phyloP scores from a whole-genome alignment of 306 rosid species.

The Echinosophora koreensis region DNA sequence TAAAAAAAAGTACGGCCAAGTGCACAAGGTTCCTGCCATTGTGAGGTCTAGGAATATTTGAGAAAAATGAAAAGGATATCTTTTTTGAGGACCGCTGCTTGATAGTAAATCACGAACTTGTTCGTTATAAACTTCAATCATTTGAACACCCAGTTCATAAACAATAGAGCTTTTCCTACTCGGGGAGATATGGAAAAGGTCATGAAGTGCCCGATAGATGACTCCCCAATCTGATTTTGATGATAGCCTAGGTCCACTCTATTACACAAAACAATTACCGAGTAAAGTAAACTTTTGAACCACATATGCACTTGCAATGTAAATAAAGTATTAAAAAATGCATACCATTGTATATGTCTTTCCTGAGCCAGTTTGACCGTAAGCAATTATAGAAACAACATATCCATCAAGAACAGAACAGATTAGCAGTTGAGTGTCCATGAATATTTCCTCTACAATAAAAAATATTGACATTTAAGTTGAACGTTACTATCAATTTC shows the following conservation, averaged over 20 bases:
- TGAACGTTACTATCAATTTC: slow-evolving; percentile 20
- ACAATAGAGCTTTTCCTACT: slow-evolving; percentile 77
- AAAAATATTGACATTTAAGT: slow-evolving; percentile 39
- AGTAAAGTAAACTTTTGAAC: slow-evolving; percentile 32
- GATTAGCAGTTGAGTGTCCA: slow-evolving; percentile 87
- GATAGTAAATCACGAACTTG: slow-evolving; percentile 97
- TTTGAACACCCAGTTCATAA: slow-evolving; percentile 95
- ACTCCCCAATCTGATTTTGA: slow-evolving; percentile 94
- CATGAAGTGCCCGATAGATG: slow-evolving; percentile 91
- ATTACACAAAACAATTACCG: slow-evolving; percentile 43
- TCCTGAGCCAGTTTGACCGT: slow-evolving; percentile 99
- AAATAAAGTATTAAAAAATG: slow-evolving; percentile 35
- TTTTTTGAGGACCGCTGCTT: slow-evolving; percentile 79
- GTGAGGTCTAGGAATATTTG: slow-evolving; percentile 17
- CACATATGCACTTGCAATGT: slow-evolving; percentile 2
- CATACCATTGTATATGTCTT: slow-evolving; percentile 97
- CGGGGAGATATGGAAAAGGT: slow-evolving; percentile 91
- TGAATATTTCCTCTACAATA: slow-evolving; percentile 81
- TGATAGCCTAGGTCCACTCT: slow-evolving; percentile 88
- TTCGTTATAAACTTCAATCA: slow-evolving; percentile 98
- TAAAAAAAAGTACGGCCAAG: slow-evolving; percentile 14
- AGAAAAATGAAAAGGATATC: slow-evolving; percentile 74
- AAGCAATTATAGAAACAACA: slow-evolving; percentile 98
- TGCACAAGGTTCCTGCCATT: slow-evolving; percentile 14
- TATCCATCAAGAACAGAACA: slow-evolving; percentile 97